These are phyloP conservation scores for Artemisia tridentata DNA, from an alignment of 129 eudicot genomes.

Conservation along the genomic window DNA sequence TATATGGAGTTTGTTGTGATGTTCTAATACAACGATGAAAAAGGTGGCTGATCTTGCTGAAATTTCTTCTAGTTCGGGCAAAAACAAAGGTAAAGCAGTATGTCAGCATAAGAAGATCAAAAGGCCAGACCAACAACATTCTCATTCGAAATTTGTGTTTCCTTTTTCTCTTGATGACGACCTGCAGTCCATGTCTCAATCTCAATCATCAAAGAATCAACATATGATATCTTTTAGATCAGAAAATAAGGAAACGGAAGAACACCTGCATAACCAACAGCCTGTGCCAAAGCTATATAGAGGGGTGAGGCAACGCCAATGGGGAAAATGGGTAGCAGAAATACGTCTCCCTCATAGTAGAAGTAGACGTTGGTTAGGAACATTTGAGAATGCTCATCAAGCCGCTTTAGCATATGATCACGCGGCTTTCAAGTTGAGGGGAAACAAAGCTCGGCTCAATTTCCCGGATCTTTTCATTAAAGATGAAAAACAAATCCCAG, in stretches of 20 bases:
- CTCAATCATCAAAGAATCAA: conserved; percentile 23
- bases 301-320: conserved; percentile 46
- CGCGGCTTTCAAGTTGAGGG: conserved; percentile 46
- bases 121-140: conserved; percentile 11
- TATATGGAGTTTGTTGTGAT: neutral
- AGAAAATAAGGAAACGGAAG: neutral
- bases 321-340: conserved; percentile 62
- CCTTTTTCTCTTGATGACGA: conserved; percentile 40
- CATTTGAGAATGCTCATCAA: conserved; percentile 35
- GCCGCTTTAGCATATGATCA: conserved; percentile 52
- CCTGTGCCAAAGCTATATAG: conserved; percentile 34
- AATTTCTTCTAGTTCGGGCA: conserved; percentile 9
- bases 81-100: conserved; percentile 2
- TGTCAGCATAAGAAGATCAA: conserved; percentile 23
- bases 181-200: neutral
- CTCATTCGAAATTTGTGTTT: conserved; percentile 33
- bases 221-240: conserved; percentile 39
- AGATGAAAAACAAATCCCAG: conserved; percentile 10
- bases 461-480: conserved; percentile 38
- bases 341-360: conserved; percentile 46
- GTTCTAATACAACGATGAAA: neutral
- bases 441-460: conserved; percentile 37
- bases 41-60: conserved; percentile 18
- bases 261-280: neutral
- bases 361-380: conserved; percentile 50